Conservation (phyloP, 345 rosid genomes). For the Rhodomyrtus tomentosa region DNA sequence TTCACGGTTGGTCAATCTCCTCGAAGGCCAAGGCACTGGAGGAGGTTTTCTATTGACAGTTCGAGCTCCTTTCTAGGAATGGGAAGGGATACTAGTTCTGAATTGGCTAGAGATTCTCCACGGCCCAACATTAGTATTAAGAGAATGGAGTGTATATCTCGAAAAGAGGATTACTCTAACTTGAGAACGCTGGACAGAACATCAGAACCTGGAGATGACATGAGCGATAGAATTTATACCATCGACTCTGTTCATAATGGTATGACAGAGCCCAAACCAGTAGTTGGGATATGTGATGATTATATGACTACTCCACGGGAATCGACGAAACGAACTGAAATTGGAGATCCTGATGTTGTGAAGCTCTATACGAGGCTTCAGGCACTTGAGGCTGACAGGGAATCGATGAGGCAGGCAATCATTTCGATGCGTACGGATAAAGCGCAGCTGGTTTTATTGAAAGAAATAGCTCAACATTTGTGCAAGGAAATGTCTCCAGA, state of each 20-base stretch:
- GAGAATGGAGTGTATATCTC: constrained; percentile 35
- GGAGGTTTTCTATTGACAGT: constrained; percentile 52
- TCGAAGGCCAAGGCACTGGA: constrained; percentile 35
- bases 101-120: constrained; percentile 40
- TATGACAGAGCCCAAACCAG: constrained; percentile 27
- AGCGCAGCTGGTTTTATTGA: constrained; percentile 70
- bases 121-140: constrained; percentile 26
- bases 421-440: constrained; percentile 89
- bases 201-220: constrained; percentile 56
- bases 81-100: constrained; percentile 34
- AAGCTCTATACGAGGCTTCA: constrained; percentile 88
- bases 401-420: constrained; percentile 89
- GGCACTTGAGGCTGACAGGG: constrained; percentile 93
- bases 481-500: constrained; percentile 69
- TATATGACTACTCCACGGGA: constrained; percentile 38
- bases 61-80: constrained; percentile 32
- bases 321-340: constrained; percentile 28
- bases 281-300: constrained; percentile 29
- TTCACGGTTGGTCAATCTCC: constrained; percentile 73
- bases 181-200: constrained; percentile 31
- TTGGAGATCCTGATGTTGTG: constrained; percentile 63
- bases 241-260: constrained; percentile 66
- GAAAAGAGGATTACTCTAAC: constrained; percentile 23
- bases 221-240: constrained; percentile 78
- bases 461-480: constrained; percentile 93